phyloP scores from a whole-genome alignment of 2,329 filamentous ascomycete genomes.

The Talaromyces sp. region DNA sequence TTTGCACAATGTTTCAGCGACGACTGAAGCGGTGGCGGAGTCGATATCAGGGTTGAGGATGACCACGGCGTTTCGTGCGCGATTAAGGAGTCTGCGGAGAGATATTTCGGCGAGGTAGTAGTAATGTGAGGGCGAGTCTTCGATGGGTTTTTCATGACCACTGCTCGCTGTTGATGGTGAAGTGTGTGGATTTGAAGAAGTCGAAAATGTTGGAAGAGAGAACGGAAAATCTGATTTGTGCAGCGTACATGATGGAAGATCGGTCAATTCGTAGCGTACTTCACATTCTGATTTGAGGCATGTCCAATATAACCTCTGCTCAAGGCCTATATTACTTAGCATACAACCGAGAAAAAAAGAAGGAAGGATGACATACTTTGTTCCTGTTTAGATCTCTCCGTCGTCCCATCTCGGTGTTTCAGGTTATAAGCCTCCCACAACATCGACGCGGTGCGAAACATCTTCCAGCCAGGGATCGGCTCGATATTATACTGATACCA shows the following conservation, averaged over 20 bases:
- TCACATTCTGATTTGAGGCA: constrained; percentile 31
- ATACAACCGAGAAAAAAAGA: not conserved
- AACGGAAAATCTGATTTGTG: constrained; percentile 29
- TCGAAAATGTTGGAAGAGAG: constrained; percentile 27
- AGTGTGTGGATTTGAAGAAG: not conserved
- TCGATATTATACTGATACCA: constrained; percentile 32
- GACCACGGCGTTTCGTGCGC: constrained; percentile 29
- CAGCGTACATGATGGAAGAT: constrained; percentile 29
- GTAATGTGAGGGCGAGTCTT: constrained; percentile 19
- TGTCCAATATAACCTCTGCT: constrained; percentile 30
- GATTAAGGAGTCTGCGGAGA: constrained; percentile 34
- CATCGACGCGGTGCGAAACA: constrained; percentile 30
- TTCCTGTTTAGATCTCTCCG: constrained; percentile 26
- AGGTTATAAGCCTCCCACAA: constrained; percentile 30
- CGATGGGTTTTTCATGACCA: constrained; percentile 21
- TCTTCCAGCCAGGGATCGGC: constrained; percentile 29
- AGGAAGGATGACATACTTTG: constrained; percentile 23
- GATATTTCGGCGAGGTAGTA: constrained; percentile 37
- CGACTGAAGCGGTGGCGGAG: constrained; percentile 24
- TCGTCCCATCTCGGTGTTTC: constrained; percentile 26
- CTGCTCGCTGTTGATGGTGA: constrained; percentile 17
- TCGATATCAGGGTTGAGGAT: constrained; percentile 19
- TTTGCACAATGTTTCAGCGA: constrained; percentile 24
- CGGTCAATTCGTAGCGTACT: constrained; percentile 28
- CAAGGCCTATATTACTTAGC: constrained; percentile 22